Evolutionary conservation across 1,139 yeast species (phyloP), one percentile per base, ranked within the genome.

Genomic region (Groenewaldozyma sp.): DNA sequence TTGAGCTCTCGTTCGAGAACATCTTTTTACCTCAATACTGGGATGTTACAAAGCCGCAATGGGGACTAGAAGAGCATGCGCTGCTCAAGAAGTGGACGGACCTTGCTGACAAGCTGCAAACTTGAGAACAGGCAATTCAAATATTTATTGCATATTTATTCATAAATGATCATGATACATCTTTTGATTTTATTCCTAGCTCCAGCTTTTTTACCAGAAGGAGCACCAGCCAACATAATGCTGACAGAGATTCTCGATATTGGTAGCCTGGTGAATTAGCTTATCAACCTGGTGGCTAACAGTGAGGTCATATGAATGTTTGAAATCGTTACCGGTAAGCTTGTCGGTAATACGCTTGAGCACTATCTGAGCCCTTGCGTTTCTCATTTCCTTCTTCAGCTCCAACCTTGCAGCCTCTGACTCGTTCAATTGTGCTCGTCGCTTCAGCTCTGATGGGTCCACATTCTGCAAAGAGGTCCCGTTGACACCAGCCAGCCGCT

Each of bases 201-300:
- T n/a, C n/a, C n/a, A n/a, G n/a, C 13, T 16, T 13, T 31, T 3
- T 49, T 53, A 88, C 97, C 98, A 91, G 75, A 88, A 91, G 0
- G 97, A 83, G 64, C 98, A 91, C 98, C 99, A 93, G 16, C 99
- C 99, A 47, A 93, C 83, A 57, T 84, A 93, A 60, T 91, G 98
- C 60, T 87, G 95, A 57, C 98, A 91, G 44, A 93, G 65, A 54
- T 91, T 91, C 58, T 93, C 98, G 24, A 91, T 94, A 42, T 94
- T 82, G 0, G 97, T 91, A 1, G 98, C 98, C 58, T 93, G 96
- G 55, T 84, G 94, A 41, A 93, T 91, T 59, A 93, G 68, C 58
- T 81, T 81, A 53, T 91, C 97, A 33, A 93, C 98, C 60, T 93
- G 99, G 2, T 82, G 77, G 1, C 94, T 82, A 31, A 88, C 88